Evolutionary conservation across 345 rosid species (phyloP).

Genomic region (Syzygium aromaticum): DNA sequence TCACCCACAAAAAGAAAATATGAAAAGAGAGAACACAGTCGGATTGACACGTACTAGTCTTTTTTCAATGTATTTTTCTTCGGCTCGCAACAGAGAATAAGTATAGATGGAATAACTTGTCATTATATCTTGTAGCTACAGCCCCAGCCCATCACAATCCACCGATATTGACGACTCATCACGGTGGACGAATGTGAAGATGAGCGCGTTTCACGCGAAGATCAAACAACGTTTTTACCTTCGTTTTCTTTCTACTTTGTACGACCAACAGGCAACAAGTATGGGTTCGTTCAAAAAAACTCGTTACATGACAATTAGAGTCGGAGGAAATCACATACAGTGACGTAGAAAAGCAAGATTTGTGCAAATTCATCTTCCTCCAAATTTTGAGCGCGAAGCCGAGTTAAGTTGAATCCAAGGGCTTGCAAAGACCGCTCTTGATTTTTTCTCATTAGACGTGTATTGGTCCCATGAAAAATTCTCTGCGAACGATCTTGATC

Average conservation of each 20-base stretch:
- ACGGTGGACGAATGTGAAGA: background rate
- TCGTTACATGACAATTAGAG: background rate
- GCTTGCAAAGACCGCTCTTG: background rate
- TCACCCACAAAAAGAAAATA: background rate
- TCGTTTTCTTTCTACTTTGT: background rate
- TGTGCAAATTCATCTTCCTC: background rate
- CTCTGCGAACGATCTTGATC: background rate
- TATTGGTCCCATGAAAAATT: background rate
- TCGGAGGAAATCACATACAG: background rate
- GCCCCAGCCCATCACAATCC: background rate
- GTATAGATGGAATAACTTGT: background rate
- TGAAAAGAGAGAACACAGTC: background rate
- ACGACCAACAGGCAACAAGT: background rate
- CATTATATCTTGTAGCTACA: background rate
- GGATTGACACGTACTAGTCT: background rate
- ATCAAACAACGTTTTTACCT: background rate
- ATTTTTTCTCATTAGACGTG: background rate
- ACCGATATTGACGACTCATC: background rate
- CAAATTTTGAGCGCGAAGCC: background rate
- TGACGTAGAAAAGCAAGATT: background rate
- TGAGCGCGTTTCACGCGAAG: background rate
- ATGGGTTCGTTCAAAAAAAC: background rate
- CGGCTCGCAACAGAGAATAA: background rate
- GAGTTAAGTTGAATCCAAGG: background rate
- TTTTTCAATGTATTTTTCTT: background rate